A percentile compares a stretch with the other conserved stretches of the same genome.
Conservation (phyloP, 108 stramenopile species). For the Nitzschia sp. region DNA sequence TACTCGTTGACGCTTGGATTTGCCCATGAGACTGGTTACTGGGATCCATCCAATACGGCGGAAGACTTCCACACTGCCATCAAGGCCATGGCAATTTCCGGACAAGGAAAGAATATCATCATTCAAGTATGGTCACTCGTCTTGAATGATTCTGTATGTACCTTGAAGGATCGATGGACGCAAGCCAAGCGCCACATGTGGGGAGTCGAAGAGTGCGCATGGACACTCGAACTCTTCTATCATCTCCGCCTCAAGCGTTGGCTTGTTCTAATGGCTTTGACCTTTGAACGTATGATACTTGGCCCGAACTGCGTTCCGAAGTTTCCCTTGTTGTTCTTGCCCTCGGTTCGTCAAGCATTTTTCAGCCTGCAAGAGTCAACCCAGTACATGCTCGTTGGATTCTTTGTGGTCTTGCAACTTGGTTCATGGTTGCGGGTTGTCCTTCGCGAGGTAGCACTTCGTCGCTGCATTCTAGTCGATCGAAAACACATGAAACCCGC, state of each 20-base stretch:
- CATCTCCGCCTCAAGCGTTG: slow-evolving; percentile 14
- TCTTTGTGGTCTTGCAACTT: background rate
- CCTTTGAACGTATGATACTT: background rate
- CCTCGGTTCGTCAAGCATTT: slow-evolving; percentile 1
- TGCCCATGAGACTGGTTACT: slow-evolving; percentile 15
- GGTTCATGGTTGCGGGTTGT: background rate
- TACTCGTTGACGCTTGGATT: slow-evolving; percentile 30
- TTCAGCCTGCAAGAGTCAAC: background rate
- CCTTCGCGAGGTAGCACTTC: slow-evolving; percentile 1
- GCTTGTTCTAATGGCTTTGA: slow-evolving; percentile 1
- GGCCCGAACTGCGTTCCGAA: slow-evolving; percentile 9
- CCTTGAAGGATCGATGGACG: slow-evolving; percentile 22
- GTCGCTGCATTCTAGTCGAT: slow-evolving; percentile 8
- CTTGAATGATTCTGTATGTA: slow-evolving; percentile 20
- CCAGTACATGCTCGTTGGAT: background rate
- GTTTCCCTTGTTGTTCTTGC: background rate
- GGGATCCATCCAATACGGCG: slow-evolving; percentile 22
- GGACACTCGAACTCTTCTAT: slow-evolving; percentile 2
- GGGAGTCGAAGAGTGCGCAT: slow-evolving; percentile 23
- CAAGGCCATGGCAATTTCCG: slow-evolving; percentile 27
- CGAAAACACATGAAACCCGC: slow-evolving; percentile 18
- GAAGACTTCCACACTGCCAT: slow-evolving; percentile 20
- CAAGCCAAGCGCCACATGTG: slow-evolving; percentile 30
- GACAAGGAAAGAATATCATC: slow-evolving; percentile 14
- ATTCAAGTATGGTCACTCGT: slow-evolving; percentile 21